Base-by-base conservation (phyloP, 1,139 yeast species). In the Scheffersomyces cryptocercus region DNA sequence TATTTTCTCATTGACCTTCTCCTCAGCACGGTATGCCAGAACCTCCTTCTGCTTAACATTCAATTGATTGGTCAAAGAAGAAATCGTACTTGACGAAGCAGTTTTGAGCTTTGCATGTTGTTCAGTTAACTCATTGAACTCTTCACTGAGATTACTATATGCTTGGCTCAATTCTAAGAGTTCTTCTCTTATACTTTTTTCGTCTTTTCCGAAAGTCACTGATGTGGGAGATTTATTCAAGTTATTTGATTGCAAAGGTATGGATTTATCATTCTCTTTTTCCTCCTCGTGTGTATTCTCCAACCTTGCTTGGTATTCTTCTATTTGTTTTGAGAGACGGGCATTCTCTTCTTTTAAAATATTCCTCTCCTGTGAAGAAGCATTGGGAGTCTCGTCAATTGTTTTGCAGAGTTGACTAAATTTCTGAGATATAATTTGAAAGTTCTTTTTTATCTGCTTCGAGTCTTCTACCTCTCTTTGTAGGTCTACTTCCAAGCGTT, bases 31-130 rank as follows among this genome's bases (percentile, higher is more conserved):
- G 10, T 54, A 45, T 0, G 36, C 28, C 39, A 53, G 31, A 34
- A 63, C 40, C 49, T 71, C 64, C 28, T 62, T 61, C 29, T 70
- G 64, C 28, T 65, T 65, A 32, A 49, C 51, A 11, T 62, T 59
- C 24, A 70, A 51, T 40, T 70, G 68, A 31, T 55, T 52, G 2
- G 64, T 62, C 36, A 72, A 57, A 1, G 65, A 50, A 0, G 65
- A 49, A 3, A 71, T 62, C 7, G 64, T 59, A 11, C 52, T 55
- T 2, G 65, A 51, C 3, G 65, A 54, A 16, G 62, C 68, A 14
- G 56, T 56, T 35, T 65, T 57, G 28, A 62, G 48, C 40, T 58
- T 59, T 6, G 49, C 52, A 46, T 59, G 62, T 38, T 60, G 52
- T 3, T 52, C 52, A 8, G 55, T 54, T n/a, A 61, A 42, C 3